Percentiles rank a stretch among this genome's conserved stretches.
Conservation (phyloP, 768 basidiomycete species). For the Tricholoma sp. region DNA sequence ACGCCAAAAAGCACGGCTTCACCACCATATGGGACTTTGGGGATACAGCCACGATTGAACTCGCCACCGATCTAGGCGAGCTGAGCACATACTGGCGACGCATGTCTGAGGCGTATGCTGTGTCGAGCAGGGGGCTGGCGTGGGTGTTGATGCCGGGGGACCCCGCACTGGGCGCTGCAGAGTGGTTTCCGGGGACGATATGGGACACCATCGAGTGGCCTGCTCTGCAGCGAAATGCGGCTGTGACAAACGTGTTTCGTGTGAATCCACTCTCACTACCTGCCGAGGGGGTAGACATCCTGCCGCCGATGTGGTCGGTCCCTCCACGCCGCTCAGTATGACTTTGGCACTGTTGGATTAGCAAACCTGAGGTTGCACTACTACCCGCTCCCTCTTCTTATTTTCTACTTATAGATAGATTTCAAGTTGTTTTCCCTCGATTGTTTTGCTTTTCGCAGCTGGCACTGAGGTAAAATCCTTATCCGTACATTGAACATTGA, state of each 20-base stretch:
- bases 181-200: conserved; percentile 2
- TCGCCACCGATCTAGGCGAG: not conserved
- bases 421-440: too few species aligned
- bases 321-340: too few species aligned
- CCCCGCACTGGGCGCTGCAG: not conserved
- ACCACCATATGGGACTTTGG: not conserved
- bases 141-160: not conserved
- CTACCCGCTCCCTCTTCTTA: too few species aligned
- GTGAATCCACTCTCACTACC: too few species aligned
- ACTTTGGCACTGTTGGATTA: too few species aligned
- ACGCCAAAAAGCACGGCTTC: not conserved
- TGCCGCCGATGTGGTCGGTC: too few species aligned
- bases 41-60: not conserved
- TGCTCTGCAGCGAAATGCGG: conserved; percentile 2
- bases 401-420: too few species aligned
- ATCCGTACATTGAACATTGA: too few species aligned
- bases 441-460: too few species aligned
- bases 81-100: not conserved
- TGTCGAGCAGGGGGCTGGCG: not conserved
- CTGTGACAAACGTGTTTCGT: conserved; percentile 6
- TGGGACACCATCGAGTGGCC: conserved; percentile 11
- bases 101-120: not conserved
- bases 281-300: not conserved
- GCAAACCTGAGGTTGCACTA: too few species aligned
- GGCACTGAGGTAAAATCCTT: too few species aligned